Percentiles rank a stretch among this genome's conserved stretches.
These are phyloP conservation scores for Balamuthia mandrillaris DNA, from an alignment of 208 protist genomes.

Conservation along the genomic window DNA sequence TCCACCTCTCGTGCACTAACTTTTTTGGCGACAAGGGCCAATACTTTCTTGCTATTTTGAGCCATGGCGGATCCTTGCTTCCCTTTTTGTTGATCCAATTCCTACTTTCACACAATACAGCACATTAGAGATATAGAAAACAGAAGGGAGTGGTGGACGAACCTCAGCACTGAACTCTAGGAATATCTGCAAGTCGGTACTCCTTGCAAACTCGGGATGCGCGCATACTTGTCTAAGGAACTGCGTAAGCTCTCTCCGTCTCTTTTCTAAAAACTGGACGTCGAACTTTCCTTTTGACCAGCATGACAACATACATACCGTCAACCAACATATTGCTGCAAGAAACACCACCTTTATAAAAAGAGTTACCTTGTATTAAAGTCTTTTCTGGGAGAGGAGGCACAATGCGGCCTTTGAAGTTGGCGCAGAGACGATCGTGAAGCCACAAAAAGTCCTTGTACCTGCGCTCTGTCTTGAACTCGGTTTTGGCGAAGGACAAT, in stretches of 20 bases:
- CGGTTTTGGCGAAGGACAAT: not conserved
- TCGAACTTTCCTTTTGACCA: conserved; percentile 21
- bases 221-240: conserved; percentile 11
- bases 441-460: conserved; percentile 43
- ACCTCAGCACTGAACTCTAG: conserved; percentile 11
- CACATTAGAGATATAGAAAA: too few relatives aligned
- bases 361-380: conserved; percentile 29
- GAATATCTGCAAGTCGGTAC: not conserved
- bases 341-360: too few relatives aligned
- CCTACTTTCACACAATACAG: too few relatives aligned
- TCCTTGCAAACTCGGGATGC: not conserved
- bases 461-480: conserved; percentile 7
- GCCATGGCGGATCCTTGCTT: too few relatives aligned
- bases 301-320: too few relatives aligned
- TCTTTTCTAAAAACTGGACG: not conserved
- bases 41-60: too few relatives aligned
- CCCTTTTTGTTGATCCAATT: too few relatives aligned
- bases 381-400: conserved; percentile 35
- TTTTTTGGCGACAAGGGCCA: too few relatives aligned
- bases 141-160: too few relatives aligned
- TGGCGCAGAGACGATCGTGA: not conserved
- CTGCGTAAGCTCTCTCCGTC: conserved; percentile 19
- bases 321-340: not conserved
- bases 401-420: conserved; percentile 30
- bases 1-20: too few relatives aligned